Percentiles rank a stretch among this genome's conserved stretches.
Conservation (phyloP, 1,139 yeast genomes). For the Suhomyces anneliseae region DNA sequence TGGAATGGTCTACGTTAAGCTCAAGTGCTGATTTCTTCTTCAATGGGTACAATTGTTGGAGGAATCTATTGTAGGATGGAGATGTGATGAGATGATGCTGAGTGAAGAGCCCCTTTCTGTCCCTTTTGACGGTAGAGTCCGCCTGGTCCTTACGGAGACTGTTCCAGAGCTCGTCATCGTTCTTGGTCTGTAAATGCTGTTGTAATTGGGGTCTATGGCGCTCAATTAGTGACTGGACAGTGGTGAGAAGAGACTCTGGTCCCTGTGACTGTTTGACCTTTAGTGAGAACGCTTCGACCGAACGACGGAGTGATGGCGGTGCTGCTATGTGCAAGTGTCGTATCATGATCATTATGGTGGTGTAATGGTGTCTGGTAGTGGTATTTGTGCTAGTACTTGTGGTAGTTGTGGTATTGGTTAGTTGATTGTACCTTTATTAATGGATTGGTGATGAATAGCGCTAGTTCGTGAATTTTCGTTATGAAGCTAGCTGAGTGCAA, state of each 20-base stretch:
- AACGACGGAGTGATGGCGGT: background rate
- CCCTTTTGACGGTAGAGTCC: background rate
- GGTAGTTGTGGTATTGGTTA: no score
- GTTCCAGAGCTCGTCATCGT: background rate
- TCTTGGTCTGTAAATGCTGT: background rate
- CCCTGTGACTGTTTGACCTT: background rate
- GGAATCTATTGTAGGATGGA: slow-evolving; percentile 20
- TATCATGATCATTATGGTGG: no score
- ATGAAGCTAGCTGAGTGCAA: no score
- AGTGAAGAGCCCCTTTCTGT: no score
- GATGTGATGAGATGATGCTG: background rate
- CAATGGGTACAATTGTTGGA: slow-evolving; percentile 38
- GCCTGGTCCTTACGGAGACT: background rate
- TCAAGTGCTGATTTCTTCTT: slow-evolving; percentile 4
- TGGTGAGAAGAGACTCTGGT: background rate
- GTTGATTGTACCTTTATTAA: no score
- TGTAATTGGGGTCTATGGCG: background rate
- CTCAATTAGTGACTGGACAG: background rate
- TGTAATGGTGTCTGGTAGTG: no score
- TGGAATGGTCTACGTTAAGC: slow-evolving; percentile 4
- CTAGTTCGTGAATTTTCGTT: no score
- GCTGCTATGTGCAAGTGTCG: background rate
- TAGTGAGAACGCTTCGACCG: background rate
- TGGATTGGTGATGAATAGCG: no score
- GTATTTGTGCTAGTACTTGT: no score